Evolutionary conservation across 495 filamentous ascomycete species (phyloP).

Genomic region (Aspergillus cristatus): DNA sequence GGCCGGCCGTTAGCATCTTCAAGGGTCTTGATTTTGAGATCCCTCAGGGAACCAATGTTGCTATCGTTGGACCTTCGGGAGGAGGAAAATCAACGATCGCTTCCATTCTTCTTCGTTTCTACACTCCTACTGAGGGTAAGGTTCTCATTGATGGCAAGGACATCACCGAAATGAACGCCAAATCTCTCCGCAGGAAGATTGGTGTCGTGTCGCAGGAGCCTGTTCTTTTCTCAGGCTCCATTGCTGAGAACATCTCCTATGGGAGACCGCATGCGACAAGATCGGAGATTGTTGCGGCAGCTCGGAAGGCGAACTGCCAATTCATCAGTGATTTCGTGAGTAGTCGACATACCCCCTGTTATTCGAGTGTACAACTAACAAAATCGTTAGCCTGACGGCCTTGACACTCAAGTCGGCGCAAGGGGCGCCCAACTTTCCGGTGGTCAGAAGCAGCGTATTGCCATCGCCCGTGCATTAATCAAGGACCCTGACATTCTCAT

Average conservation of each 20-base stretch:
- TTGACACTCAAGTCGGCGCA: slow-evolving; percentile 89
- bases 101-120: slow-evolving; percentile 81
- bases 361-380: slow-evolving; percentile 5
- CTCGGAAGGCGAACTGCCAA: slow-evolving; percentile 88
- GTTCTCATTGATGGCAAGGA: slow-evolving; percentile 82
- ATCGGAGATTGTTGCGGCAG: slow-evolving; percentile 75
- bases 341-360: slow-evolving; percentile 2
- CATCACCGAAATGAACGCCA: slow-evolving; percentile 81
- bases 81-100: slow-evolving; percentile 94
- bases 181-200: slow-evolving; percentile 86
- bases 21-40: slow-evolving; percentile 82
- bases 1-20: slow-evolving; percentile 87
- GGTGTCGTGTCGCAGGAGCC: slow-evolving; percentile 94
- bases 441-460: slow-evolving; percentile 96
- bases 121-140: slow-evolving; percentile 65
- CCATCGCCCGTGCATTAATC: slow-evolving; percentile 87
- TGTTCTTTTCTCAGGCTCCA: slow-evolving; percentile 88
- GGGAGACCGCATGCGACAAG: slow-evolving; percentile 72
- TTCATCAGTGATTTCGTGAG: slow-evolving; percentile 89
- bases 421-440: slow-evolving; percentile 90
- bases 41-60: slow-evolving; percentile 85
- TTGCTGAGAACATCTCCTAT: slow-evolving; percentile 96
- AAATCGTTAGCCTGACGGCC: slow-evolving; percentile 61
- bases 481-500: slow-evolving; percentile 96
- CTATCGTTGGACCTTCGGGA: slow-evolving; percentile 90